Evolutionary conservation across 164 flowering plant genomes (phyloP), one percentile per base, ranked within the genome.

Genomic region (Sextonia rubra): DNA sequence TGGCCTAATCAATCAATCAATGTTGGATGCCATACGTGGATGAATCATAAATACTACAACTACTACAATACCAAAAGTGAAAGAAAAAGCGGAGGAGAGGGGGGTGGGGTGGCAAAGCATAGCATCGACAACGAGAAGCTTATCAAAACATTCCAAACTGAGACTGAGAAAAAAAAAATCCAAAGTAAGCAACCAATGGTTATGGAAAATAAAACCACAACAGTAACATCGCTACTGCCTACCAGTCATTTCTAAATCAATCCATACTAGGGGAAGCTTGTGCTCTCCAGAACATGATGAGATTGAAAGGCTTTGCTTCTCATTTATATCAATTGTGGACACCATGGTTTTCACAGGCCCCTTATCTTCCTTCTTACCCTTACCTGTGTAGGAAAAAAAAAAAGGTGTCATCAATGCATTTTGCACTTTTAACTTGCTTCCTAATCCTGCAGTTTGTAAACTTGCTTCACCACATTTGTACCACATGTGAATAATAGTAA

Each of bases 181-280:
- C 44, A 6, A 32, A 32, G 44, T 6, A 32, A 32, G 44, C 44
- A 32, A 5, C 7, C 44, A 32, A 32, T 32, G 44, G 9, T 6
- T 9, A 32, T 32, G 44, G 3, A 7, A 32, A 7, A 32, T 32
- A 32, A 32, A 32, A 32, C 44, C 44, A 32, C 9, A 32, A 6
- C 7, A 1, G 9, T 32, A 32, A 32, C 44, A 32, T 7, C 5
- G 7, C 44, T 32, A 37, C 12, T 64, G 48, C 72, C 26, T 76
- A 91, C 99, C 99, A 68, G 99, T 92, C 99, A 92, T 94, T 83
- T 94, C 99, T 81, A 94, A 81, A 83, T 94, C 99, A 82, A 94
- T 92, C 99, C 99, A 94, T 20, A 90, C 98, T 78, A 94, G 99
- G 15, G 44, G 44, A 69, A 84, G 27, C 80, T 52, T 89, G 81